Base-by-base conservation (phyloP, 352 stramenopile species). In the Phytophthora pistaciae region DNA sequence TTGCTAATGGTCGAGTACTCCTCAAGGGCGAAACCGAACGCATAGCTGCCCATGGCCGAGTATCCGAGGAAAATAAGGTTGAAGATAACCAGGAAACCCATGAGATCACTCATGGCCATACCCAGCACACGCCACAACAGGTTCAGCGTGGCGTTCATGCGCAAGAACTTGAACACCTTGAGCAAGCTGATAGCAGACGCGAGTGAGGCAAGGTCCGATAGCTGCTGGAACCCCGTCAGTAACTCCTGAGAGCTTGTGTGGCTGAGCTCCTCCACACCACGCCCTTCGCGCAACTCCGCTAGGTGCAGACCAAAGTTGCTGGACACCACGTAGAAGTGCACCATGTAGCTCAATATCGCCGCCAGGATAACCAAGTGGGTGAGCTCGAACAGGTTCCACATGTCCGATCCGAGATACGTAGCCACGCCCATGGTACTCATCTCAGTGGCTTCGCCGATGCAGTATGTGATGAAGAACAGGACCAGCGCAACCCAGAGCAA, bases 311-410 rank as follows among this genome's bases (percentile, higher is more conserved):
- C 75, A 58, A 91, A 92, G 23, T 49, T 77, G 14, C 66, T 80
- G 16, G 82, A 94, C 14, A 84, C 84, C 25, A 88, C 60, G 59
- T 92, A 94, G 57, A 91, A 95, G 29, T 79, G 80, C 53, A 84
- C 85, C 66, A 90, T 82, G 59, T 90, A 88, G 46, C 77, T 79
- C n/a, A 96, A 62, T 31, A 95, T 60, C 5, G 70, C 85, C 23
- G 79, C 78, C 31, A 96, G 60, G 9, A 94, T 74, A 16, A 85
- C 67, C 38, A 96, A 67, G 60, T 96, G 90, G 33, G 79, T 87
- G 14, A 96, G 75, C 61, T 96, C 90, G 66, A 96, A 96, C 6
- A 96, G 44, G 77, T 96, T 96, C 90, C 90, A 96, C 84, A 95
- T 92, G 68, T 96, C 87, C 16, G 88, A 90, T 29, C 82, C 80